phyloP scores from a whole-genome alignment of 2,329 filamentous ascomycete species.

The Drechmeria coniospora region DNA sequence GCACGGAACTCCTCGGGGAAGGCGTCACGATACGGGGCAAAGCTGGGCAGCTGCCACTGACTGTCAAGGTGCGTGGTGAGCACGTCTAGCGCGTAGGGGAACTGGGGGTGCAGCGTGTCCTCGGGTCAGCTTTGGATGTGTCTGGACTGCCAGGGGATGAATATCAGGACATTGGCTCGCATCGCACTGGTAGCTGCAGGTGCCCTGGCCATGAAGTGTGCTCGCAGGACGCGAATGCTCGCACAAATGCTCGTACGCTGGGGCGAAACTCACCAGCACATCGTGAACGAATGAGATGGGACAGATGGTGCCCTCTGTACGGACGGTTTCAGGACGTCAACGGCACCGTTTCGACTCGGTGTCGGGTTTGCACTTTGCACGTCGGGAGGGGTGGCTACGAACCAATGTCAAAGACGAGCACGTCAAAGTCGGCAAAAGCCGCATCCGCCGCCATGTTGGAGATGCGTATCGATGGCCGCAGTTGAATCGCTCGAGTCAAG shows the following conservation, averaged over 20 bases:
- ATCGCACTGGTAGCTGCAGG: too few species aligned
- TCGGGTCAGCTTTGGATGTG: slow-evolving; percentile 6
- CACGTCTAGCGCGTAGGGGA: slow-evolving; percentile 57
- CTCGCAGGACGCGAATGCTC: too few species aligned
- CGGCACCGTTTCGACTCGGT: not conserved
- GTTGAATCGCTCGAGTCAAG: too few species aligned
- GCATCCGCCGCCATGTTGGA: slow-evolving; percentile 8
- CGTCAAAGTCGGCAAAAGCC: slow-evolving; percentile 14
- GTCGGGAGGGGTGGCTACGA: slow-evolving; percentile 5
- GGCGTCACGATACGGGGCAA: slow-evolving; percentile 52
- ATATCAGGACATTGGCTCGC: too few species aligned
- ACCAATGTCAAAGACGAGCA: slow-evolving; percentile 23
- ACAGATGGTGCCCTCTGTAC: slow-evolving; percentile 63
- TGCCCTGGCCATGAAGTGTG: too few species aligned
- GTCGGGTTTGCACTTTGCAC: too few species aligned
- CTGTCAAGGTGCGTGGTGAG: slow-evolving; percentile 47
- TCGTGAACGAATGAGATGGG: slow-evolving; percentile 77
- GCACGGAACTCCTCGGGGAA: slow-evolving; percentile 51
- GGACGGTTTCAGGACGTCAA: too few species aligned
- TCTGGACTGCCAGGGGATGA: too few species aligned
- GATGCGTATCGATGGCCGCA: too few species aligned
- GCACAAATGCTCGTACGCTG: too few species aligned
- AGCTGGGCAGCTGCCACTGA: slow-evolving; percentile 51
- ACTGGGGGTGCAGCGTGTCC: slow-evolving; percentile 30
- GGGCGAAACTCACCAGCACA: slow-evolving; percentile 48